These are phyloP conservation scores for Kwoniella dejecticola DNA, from an alignment of 768 basidiomycete genomes.

Conservation along the genomic window DNA sequence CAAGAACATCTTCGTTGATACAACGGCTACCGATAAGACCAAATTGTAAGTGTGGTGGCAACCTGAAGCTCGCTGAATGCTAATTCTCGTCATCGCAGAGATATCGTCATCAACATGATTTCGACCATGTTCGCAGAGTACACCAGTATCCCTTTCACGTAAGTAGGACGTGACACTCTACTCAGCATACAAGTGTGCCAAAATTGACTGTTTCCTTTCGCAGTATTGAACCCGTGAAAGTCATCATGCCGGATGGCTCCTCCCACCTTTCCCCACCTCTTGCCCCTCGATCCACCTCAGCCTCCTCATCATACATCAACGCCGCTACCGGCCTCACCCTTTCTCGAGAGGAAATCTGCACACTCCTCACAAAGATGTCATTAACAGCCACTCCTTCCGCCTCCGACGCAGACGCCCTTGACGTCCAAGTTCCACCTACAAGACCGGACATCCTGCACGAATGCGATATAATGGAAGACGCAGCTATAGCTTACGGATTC, in stretches of 20 bases:
- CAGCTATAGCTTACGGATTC: constrained; percentile 95
- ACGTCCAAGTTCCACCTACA: constrained; percentile 84
- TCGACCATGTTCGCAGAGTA: constrained; percentile 99
- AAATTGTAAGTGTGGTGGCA: constrained; percentile 63
- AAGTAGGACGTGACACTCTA: constrained; percentile 55
- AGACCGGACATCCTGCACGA: constrained; percentile 97
- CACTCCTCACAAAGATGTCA: constrained; percentile 81
- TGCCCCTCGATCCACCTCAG: constrained; percentile 68
- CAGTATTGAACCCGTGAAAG: constrained; percentile 90
- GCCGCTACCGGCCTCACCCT: constrained; percentile 87
- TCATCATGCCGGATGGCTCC: constrained; percentile 76
- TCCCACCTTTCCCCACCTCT: constrained; percentile 78
- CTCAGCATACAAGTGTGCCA: not conserved
- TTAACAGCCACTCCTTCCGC: constrained; percentile 64
- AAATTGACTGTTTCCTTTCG: not conserved
- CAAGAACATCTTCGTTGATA: constrained; percentile 91
- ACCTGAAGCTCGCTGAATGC: not conserved
- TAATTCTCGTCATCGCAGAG: constrained; percentile 43
- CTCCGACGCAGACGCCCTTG: constrained; percentile 67
- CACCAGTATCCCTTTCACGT: constrained; percentile 89
- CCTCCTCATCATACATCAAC: constrained; percentile 89
- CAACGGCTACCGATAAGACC: constrained; percentile 94
- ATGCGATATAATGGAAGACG: constrained; percentile 98
- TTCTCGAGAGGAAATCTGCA: constrained; percentile 65
- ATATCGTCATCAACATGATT: constrained; percentile 92